Conservation (phyloP, 75 land plant species). For the Selaginella moellendorffii region DNA sequence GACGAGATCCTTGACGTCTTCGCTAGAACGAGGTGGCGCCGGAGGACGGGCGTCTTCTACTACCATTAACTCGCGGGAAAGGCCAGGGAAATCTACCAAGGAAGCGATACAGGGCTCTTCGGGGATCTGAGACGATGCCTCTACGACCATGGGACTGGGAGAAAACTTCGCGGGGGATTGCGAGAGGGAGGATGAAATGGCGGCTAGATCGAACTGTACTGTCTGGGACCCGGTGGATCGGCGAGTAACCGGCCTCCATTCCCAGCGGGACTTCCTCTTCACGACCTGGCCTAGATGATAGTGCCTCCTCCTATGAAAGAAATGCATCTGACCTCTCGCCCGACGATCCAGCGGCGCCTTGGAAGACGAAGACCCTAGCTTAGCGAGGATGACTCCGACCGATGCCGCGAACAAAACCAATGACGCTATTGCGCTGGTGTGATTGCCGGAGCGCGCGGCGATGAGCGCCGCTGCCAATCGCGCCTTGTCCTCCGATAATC, state of each 20-base stretch:
- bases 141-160: background rate
- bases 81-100: background rate
- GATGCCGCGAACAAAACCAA: background rate
- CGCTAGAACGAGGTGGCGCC: too few species aligned
- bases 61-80: too few species aligned
- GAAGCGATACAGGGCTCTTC: background rate
- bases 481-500: too few species aligned
- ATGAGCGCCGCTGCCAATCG: too few species aligned
- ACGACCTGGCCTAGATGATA: background rate
- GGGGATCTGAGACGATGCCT: background rate
- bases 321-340: background rate
- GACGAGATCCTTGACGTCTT: too few species aligned
- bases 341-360: too few species aligned
- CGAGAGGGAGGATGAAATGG: too few species aligned
- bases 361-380: background rate
- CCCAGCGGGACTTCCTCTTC: background rate
- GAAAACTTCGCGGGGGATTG: too few species aligned
- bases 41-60: too few species aligned
- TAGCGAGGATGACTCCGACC: background rate
- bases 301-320: background rate
- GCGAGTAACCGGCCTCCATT: background rate
- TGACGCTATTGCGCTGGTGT: background rate
- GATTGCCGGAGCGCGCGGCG: too few species aligned
- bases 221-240: background rate
- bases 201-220: too few species aligned